Conservation (phyloP, 23 red algal genomes). For the Gracilaria domingensis region DNA sequence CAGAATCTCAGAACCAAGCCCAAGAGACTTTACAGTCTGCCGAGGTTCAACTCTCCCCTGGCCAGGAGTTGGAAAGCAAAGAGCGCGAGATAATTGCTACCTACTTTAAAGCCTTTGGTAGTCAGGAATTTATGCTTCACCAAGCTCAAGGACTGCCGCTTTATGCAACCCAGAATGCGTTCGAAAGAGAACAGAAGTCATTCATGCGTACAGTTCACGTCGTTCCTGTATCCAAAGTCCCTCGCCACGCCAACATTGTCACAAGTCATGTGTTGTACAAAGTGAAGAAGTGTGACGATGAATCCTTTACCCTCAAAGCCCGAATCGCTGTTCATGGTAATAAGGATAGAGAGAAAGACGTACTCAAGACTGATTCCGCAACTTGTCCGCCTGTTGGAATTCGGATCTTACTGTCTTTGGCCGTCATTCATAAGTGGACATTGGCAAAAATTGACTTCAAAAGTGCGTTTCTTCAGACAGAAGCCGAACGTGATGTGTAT, state of each 20-base stretch:
- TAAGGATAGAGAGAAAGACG: slow-evolving; percentile 5
- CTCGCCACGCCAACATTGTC: slow-evolving; percentile 27
- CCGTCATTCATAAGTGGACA: slow-evolving; percentile 1
- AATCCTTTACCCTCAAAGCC: slow-evolving; percentile 33
- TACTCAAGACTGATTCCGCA: slow-evolving; percentile 42
- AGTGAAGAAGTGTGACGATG: slow-evolving; percentile 51
- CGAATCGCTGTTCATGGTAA: slow-evolving; percentile 43
- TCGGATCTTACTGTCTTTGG: slow-evolving; percentile 28
- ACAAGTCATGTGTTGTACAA: slow-evolving; percentile 57
- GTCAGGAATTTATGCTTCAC: slow-evolving; percentile 23
- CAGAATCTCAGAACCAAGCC: background rate
- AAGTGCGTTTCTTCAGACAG: slow-evolving; percentile 37
- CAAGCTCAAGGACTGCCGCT: slow-evolving; percentile 20
- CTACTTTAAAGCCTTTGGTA: background rate
- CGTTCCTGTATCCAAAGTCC: slow-evolving; percentile 24
- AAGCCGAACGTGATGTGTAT: slow-evolving; percentile 56
- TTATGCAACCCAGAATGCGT: slow-evolving; percentile 39
- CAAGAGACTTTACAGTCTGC: background rate
- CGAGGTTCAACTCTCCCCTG: slow-evolving; percentile 8
- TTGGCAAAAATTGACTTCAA: slow-evolving; percentile 50
- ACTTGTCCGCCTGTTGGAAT: slow-evolving; percentile 40
- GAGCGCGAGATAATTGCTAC: background rate
- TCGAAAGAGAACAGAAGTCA: slow-evolving; percentile 16
- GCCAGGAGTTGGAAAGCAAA: background rate
- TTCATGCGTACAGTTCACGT: slow-evolving; percentile 53